Evolutionary conservation across 2,329 filamentous ascomycete species (phyloP).

Genomic region (Apiospora aurea): DNA sequence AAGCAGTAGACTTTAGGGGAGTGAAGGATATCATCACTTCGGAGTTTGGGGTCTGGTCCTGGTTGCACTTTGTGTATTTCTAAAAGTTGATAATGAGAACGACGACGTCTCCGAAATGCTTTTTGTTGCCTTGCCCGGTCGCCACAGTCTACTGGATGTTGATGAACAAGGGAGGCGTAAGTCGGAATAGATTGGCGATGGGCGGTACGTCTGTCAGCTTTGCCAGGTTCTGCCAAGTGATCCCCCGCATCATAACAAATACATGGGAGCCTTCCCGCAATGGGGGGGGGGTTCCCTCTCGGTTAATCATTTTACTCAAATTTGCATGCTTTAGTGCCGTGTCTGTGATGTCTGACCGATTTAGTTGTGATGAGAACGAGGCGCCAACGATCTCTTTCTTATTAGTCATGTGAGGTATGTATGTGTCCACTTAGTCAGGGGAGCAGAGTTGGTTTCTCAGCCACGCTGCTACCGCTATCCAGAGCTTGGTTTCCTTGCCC

Average conservation of each 20-base stretch:
- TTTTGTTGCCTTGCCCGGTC: slow-evolving; percentile 18
- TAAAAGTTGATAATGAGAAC: slow-evolving; percentile 25
- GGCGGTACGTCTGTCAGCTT: slow-evolving; percentile 19
- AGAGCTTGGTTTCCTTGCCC: neutral
- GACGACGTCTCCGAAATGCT: slow-evolving; percentile 17
- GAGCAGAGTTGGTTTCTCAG: neutral
- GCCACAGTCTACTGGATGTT: slow-evolving; percentile 11
- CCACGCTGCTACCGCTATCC: neutral
- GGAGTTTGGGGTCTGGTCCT: slow-evolving; percentile 38
- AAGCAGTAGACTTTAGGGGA: slow-evolving; percentile 39
- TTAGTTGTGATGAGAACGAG: neutral
- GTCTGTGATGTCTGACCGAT: neutral
- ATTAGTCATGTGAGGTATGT: neutral
- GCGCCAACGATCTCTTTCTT: neutral
- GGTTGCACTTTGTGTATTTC: slow-evolving; percentile 25
- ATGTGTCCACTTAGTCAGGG: neutral
- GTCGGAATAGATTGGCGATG: neutral
- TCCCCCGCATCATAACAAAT: slow-evolving; percentile 7
- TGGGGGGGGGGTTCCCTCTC: neutral
- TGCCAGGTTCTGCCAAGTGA: slow-evolving; percentile 14
- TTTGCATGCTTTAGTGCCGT: neutral
- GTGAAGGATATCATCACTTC: slow-evolving; percentile 37
- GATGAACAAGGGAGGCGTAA: slow-evolving; percentile 1
- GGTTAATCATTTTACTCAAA: neutral
- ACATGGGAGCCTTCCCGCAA: neutral